Evolutionary conservation across 768 basidiomycete genomes (phyloP), one percentile per base, ranked within the genome.

Genomic region (Tulasnella sp.): DNA sequence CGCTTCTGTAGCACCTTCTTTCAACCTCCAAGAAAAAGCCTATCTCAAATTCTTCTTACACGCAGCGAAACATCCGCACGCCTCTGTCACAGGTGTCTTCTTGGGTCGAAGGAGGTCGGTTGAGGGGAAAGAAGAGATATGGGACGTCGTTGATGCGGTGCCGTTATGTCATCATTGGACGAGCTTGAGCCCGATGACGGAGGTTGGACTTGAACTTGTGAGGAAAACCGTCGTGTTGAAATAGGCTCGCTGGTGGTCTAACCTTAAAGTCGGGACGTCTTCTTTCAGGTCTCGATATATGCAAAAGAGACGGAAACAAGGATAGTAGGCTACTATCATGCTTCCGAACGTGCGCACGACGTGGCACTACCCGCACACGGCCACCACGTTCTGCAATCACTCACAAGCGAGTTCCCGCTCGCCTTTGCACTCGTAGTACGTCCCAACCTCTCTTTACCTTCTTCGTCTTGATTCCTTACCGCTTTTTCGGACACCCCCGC

Each of bases 161-260:
- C 93, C 93, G 19, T 85, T 95, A 42, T 86, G 93, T 71, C 93
- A 95, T 81, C 90, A 93, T 81, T 94, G 93, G 93, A 93, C 92
- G 8, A 90, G 87, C 79, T 85, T 95, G 73, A 91, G 90, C 78
- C 91, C 92, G 3, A 91, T 91, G 90, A 93, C 93, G 91, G 92
- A 93, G 81, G 89, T 93, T 77, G 93, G 92, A 34, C 86, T 93
- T 54, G 91, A 92, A 79, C 83, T 93, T 80, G 92, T 92, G 79
- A 79, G 89, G 79, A n/a, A 4, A 11, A 72, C 19, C 22, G 34
- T 36, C 25, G 15, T 69, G 71, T 22, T 34, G 49, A 49, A 22
- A 49, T 49, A 49, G 3, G 49, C 2, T n/a, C 19, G 19, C n/a
- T 49, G 49, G 11, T 40, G 17, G 3, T 29, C 52, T 71, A 40